A percentile compares a stretch with the other conserved stretches of the same genome.
phyloP scores from a whole-genome alignment of 441 rosid genomes.

The Erysimum cheiri region DNA sequence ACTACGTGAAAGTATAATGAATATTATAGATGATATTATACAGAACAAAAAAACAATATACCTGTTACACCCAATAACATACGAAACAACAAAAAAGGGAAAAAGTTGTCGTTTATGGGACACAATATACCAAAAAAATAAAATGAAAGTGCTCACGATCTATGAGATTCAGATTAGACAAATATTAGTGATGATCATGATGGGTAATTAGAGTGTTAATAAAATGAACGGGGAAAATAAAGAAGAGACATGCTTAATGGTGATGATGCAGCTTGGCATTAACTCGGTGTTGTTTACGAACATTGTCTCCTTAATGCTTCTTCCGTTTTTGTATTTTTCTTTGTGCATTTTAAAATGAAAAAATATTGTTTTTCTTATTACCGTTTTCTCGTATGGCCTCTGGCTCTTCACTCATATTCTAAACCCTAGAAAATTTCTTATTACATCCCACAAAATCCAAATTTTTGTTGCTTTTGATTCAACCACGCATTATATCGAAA shows the following conservation, averaged over 20 bases:
- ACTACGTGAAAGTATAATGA: not conserved
- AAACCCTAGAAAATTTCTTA: slow-evolving; percentile 18
- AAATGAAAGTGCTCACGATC: slow-evolving; percentile 41
- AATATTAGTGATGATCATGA: slow-evolving; percentile 31
- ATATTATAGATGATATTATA: not conserved
- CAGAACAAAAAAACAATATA: not conserved
- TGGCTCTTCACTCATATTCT: slow-evolving; percentile 37
- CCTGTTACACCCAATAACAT: not conserved
- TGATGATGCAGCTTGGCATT: slow-evolving; percentile 48
- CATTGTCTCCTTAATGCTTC: slow-evolving; percentile 47
- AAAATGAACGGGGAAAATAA: slow-evolving; percentile 29
- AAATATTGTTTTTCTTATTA: slow-evolving; percentile 11
- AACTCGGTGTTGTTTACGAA: slow-evolving; percentile 40
- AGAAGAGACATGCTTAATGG: slow-evolving; percentile 46
- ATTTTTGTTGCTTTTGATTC: slow-evolving; percentile 33
- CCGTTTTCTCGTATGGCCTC: not conserved
- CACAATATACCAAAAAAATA: not conserved
- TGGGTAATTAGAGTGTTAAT: slow-evolving; percentile 27
- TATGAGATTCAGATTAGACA: slow-evolving; percentile 24
- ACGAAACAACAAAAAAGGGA: not conserved
- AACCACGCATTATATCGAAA: slow-evolving; percentile 29
- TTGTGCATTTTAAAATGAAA: slow-evolving; percentile 37
- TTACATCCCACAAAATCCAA: slow-evolving; percentile 41
- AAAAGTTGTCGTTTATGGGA: slow-evolving; percentile 34
- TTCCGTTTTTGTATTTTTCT: slow-evolving; percentile 38